Percentiles rank a stretch among this genome's conserved stretches.
phyloP scores from a whole-genome alignment of 1,284 basidiomycete genomes.

The Sporisorium exsertum region DNA sequence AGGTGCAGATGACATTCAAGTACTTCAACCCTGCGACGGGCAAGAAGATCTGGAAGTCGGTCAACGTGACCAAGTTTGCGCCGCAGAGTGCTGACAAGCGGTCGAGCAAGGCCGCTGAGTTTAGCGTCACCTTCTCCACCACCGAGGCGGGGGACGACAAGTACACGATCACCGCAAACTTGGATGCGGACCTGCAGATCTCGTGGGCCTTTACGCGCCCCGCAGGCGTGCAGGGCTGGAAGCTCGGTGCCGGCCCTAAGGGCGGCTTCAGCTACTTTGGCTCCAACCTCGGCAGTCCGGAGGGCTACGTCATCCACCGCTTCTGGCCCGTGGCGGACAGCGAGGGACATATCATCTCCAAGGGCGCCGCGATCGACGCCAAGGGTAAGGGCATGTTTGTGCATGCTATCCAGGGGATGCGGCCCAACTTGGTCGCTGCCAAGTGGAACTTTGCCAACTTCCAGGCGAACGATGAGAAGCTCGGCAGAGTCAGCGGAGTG shows the following conservation, averaged over 20 bases:
- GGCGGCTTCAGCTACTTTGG: constrained; percentile 95
- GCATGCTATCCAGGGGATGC: constrained; percentile 98
- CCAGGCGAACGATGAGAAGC: constrained; percentile 69
- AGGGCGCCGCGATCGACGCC: constrained; percentile 77
- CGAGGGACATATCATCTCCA: constrained; percentile 78
- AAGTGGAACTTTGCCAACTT: constrained; percentile 98
- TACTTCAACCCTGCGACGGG: constrained; percentile 83
- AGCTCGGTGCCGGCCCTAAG: constrained; percentile 85
- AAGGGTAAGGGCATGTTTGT: constrained; percentile 90
- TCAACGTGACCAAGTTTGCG: constrained; percentile 87
- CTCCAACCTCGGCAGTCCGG: constrained; percentile 45
- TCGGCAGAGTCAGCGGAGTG: constrained; percentile 79
- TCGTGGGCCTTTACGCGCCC: constrained; percentile 81
- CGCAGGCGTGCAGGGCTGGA: constrained; percentile 83
- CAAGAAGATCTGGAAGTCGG: constrained; percentile 85
- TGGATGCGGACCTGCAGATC: constrained; percentile 83
- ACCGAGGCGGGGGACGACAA: constrained; percentile 77
- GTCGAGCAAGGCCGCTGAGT: constrained; percentile 89
- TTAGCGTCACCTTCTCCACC: constrained; percentile 75
- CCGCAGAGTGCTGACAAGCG: constrained; percentile 79
- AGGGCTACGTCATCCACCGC: constrained; percentile 64
- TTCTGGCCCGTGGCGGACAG: constrained; percentile 72
- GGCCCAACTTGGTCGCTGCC: constrained; percentile 90
- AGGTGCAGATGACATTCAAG: constrained; percentile 95
- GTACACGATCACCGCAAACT: constrained; percentile 84